Base-by-base conservation (phyloP, 257 asterid species). In the Henckelia pumila region DNA sequence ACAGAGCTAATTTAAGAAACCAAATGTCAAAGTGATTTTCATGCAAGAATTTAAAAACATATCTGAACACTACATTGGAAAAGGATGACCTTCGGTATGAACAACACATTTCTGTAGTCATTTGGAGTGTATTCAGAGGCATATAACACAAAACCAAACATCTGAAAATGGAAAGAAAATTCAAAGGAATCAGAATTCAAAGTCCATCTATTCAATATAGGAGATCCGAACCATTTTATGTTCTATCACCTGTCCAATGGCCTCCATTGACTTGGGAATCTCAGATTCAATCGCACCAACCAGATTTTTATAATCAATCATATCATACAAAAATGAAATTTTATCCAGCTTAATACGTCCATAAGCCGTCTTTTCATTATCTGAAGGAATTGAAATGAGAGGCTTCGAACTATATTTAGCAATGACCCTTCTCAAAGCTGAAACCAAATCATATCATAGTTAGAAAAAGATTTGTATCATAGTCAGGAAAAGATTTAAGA, bases 341-440 rank as follows among this genome's bases (percentile, higher is more conserved):
- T 78, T 83, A 66, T 77, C 72, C 47, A 93, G 80, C 83, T 83
- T 78, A 70, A 88, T 78, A 52, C 49, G 79, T 67, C 99, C 99
- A 78, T 86, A 86, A 59, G 92, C 89, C 52, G 79, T 80, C 80
- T 75, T 86, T 76, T 76, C 78, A 59, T 80, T 88, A 74, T 84
- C 74, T 22, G 85, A 64, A 71, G 96, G 99, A 77, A 81, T 77
- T 14, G 84, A 52, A 71, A 79, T 49, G 57, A 85, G 89, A 67
- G 86, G 85, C 55, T 67, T 70, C 37, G 70, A 52, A 64, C 85
- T 84, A 64, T 86, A 86, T 72, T 81, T 88, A 21, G 87, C 83
- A 64, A 93, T 86, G 25, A 93, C 96, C 70, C 73, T 76, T 66
- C 91, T 86, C 61, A 93, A 76, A 83, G 93, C 99, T 93, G 95